Percentiles rank a stretch among this genome's conserved stretches.
Evolutionary conservation across 2,329 filamentous ascomycete genomes (phyloP).

Genomic region (Fusarium dimerum): DNA sequence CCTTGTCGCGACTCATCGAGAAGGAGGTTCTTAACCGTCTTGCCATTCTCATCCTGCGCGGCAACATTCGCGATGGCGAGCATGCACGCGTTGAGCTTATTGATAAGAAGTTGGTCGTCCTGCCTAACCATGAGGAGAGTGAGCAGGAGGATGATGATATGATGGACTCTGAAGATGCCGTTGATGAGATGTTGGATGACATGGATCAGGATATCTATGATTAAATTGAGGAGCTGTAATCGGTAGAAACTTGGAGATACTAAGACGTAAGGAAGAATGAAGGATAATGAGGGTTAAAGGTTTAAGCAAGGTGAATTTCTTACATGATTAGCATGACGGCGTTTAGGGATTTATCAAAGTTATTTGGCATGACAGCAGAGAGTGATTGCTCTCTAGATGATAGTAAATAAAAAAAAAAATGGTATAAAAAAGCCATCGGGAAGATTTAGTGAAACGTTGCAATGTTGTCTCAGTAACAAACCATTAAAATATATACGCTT

Average conservation of each 20-base stretch:
- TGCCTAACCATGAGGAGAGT: slow-evolving; percentile 76
- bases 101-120: slow-evolving; percentile 76
- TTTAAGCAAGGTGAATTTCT: slow-evolving; percentile 3
- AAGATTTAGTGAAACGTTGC: background rate
- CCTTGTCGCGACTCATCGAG: slow-evolving; percentile 87
- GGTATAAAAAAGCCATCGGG: background rate
- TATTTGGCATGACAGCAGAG: background rate
- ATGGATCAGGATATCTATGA: slow-evolving; percentile 61
- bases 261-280: background rate
- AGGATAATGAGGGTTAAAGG: slow-evolving; percentile 3
- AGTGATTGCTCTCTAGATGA: background rate
- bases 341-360: slow-evolving; percentile 2
- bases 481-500: background rate
- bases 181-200: slow-evolving; percentile 66
- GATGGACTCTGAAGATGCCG: slow-evolving; percentile 71
- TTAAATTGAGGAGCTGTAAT: slow-evolving; percentile 24
- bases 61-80: slow-evolving; percentile 84
- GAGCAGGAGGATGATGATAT: slow-evolving; percentile 68
- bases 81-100: slow-evolving; percentile 75
- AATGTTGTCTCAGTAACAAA: background rate
- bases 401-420: slow-evolving; percentile 6
- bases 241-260: background rate
- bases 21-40: slow-evolving; percentile 94
- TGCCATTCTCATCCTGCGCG: slow-evolving; percentile 86
- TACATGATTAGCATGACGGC: slow-evolving; percentile 19